Conservation (phyloP, 2,329 filamentous ascomycete species). For the Karstenula rhodostoma region DNA sequence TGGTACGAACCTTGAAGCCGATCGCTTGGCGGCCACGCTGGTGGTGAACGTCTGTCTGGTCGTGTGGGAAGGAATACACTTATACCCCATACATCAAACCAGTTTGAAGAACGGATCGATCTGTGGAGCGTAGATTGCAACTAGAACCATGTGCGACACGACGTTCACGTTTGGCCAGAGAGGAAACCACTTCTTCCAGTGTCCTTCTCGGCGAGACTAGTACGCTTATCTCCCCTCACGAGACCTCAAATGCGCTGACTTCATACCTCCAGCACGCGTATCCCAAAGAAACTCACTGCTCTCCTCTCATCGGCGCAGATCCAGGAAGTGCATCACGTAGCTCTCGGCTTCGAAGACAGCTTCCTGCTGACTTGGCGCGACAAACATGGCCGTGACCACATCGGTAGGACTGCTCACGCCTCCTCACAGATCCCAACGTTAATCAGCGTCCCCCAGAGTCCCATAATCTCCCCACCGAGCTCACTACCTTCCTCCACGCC, state of each 20-base stretch:
- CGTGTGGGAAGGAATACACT: background rate
- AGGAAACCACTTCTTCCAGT: constrained; percentile 46
- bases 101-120: constrained; percentile 11
- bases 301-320: constrained; percentile 37
- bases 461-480: constrained; percentile 34
- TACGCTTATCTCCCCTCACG: constrained; percentile 21
- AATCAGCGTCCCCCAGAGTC: constrained; percentile 20
- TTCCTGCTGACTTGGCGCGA: constrained; percentile 47
- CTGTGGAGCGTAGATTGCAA: background rate
- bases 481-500: constrained; percentile 36
- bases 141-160: constrained; percentile 39
- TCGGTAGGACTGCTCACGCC: constrained; percentile 22
- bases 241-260: background rate
- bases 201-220: constrained; percentile 37
- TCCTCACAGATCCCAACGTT: background rate
- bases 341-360: constrained; percentile 43
- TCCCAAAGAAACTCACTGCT: constrained; percentile 36
- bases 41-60: constrained; percentile 16
- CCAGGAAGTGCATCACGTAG: constrained; percentile 39
- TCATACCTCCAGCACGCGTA: constrained; percentile 31
- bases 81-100: background rate
- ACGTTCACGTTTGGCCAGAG: constrained; percentile 46
- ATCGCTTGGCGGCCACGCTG: constrained; percentile 35
- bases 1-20: constrained; percentile 39
- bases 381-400: constrained; percentile 30